Evolutionary conservation across 805 yeast species (phyloP), one percentile per base, ranked within the genome.

Genomic region (Pichia deserticola): DNA sequence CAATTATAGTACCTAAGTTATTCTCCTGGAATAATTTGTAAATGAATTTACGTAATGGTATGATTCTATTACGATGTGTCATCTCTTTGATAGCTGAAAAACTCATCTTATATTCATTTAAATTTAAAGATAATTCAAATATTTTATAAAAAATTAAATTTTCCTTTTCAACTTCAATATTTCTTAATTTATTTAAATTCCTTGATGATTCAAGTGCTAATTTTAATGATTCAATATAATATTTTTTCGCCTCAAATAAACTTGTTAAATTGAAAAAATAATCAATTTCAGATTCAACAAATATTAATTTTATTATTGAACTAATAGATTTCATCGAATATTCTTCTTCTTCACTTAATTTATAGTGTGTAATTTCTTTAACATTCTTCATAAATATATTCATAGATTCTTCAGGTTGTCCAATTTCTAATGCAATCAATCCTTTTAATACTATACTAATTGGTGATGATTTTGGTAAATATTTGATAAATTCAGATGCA

Each of bases 261-360:
- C 62, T 56, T 9, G 77, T 58, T 36, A 73, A 52, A 36, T 69
- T 71, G 43, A 65, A 62, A 55, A 65, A 72, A 52, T 68, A 75
- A 43, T 64, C 67, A 13, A 67, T 57, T 36, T 65, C 50, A 6
- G 71, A 62, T 7, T 65, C 60, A 41, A 67, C 63, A 25, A 70
- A 54, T 8, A 61, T 52, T 20, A 57, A 9, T 15, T 36, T 35
- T 7, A 37, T 5, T 8, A 15, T 43, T 6, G 38, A 33, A 9
- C n/a, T 15, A 13, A 43, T 35, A 5, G 38, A 15, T 3, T 54
- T 47, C 0, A 60, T 41, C 4, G 64, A 51, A 39, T 53, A 34
- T 8, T 40, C 42, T 5, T 55, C 51, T 35, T 60, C 59, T 5
- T 48, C 45, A 28, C 15, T 33, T 7, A 30, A 20, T 20, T 20